Conservation (phyloP, 352 stramenopile genomes). For the Pythium myriotylum region DNA sequence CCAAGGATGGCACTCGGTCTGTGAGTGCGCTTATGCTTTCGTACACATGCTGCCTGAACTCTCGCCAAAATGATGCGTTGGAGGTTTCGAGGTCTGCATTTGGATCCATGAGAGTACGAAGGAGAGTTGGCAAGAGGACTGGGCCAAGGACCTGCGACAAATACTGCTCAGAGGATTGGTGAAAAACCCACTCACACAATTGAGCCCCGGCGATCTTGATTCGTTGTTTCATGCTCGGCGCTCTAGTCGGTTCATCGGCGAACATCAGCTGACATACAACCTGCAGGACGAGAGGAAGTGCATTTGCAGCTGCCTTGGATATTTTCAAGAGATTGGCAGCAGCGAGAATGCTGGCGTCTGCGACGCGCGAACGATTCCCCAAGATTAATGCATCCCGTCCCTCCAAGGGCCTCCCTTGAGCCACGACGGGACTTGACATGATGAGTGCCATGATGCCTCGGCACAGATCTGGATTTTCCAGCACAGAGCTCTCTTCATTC, state of each 20-base stretch:
- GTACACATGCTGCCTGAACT: slow-evolving; percentile 72
- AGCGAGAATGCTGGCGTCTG: slow-evolving; percentile 64
- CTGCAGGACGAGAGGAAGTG: slow-evolving; percentile 66
- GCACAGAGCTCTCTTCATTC: slow-evolving; percentile 54
- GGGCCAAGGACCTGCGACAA: slow-evolving; percentile 62
- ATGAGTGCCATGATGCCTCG: slow-evolving; percentile 51
- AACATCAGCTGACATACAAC: slow-evolving; percentile 82
- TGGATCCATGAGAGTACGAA: slow-evolving; percentile 64
- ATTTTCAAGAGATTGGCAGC: slow-evolving; percentile 44
- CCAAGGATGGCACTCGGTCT: slow-evolving; percentile 36
- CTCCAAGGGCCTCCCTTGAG: slow-evolving; percentile 39
- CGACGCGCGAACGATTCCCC: slow-evolving; percentile 50
- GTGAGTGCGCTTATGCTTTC: slow-evolving; percentile 53
- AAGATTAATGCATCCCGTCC: slow-evolving; percentile 43
- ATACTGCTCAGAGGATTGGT: slow-evolving; percentile 41
- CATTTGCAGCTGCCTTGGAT: slow-evolving; percentile 60
- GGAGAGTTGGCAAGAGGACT: slow-evolving; percentile 66
- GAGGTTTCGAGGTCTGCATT: slow-evolving; percentile 53
- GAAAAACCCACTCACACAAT: slow-evolving; percentile 65
- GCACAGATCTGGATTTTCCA: slow-evolving; percentile 46
- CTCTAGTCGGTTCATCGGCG: slow-evolving; percentile 47
- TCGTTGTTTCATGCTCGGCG: slow-evolving; percentile 53
- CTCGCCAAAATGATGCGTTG: slow-evolving; percentile 43
- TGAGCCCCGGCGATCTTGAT: slow-evolving; percentile 65
- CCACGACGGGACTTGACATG: slow-evolving; percentile 63